Evolutionary conservation across 2,329 filamentous ascomycete genomes (phyloP).

Genomic region (Cercospora sp.): DNA sequence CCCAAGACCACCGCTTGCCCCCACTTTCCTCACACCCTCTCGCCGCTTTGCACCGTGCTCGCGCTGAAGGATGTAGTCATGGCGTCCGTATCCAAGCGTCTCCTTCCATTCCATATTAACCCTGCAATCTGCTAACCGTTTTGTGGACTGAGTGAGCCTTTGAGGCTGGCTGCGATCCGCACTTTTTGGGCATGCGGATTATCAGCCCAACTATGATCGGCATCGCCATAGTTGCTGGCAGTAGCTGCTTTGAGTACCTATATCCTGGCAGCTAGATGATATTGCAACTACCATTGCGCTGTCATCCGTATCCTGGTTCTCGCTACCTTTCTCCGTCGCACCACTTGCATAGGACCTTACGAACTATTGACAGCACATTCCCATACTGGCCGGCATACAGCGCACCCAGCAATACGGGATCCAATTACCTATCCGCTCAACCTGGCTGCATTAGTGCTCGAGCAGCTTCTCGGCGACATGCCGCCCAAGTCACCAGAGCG

Average conservation of each 20-base stretch:
- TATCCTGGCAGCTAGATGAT: neutral
- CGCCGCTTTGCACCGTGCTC: neutral
- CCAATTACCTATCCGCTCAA: neutral
- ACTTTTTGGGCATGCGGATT: neutral
- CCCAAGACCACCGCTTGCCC: neutral
- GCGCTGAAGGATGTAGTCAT: neutral
- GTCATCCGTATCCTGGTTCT: neutral
- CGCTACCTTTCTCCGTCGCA: neutral
- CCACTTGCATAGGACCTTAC: neutral
- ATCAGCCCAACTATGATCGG: constrained; percentile 19
- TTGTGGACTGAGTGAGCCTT: neutral
- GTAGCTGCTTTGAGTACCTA: neutral
- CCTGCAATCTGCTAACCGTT: neutral
- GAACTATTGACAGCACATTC: neutral
- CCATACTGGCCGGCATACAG: neutral
- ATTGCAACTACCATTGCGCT: neutral
- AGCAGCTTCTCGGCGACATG: constrained; percentile 7
- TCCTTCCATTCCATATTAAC: neutral
- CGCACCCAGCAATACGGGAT: neutral
- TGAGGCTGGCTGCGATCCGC: constrained; percentile 9
- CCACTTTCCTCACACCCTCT: neutral
- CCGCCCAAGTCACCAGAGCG: neutral
- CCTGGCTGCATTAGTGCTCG: neutral
- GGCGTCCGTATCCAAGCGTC: neutral
- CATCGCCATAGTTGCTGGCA: neutral